Conservation (phyloP, 1,139 yeast species). For the Debaryomyces singareniensis region DNA sequence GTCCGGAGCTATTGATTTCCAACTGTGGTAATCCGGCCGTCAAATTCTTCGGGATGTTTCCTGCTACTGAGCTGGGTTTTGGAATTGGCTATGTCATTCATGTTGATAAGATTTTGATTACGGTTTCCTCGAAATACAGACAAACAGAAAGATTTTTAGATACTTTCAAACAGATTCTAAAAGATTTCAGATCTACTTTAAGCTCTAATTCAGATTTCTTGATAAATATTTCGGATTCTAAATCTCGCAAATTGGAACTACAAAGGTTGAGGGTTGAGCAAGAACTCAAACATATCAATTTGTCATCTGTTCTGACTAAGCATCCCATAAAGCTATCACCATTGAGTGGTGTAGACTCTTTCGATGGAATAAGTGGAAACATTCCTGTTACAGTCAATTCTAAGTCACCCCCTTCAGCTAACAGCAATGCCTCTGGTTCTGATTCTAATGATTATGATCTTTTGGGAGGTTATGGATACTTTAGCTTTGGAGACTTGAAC, state of each 20-base stretch:
- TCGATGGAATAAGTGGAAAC: slow-evolving; percentile 10
- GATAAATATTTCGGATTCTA: slow-evolving; percentile 29
- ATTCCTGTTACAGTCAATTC: slow-evolving; percentile 11
- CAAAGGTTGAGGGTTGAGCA: slow-evolving; percentile 29
- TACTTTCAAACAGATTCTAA: slow-evolving; percentile 55
- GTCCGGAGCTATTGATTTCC: slow-evolving; percentile 37
- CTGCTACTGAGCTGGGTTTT: slow-evolving; percentile 68
- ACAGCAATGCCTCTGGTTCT: slow-evolving; percentile 2
- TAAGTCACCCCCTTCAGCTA: no score
- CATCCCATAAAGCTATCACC: slow-evolving; percentile 32
- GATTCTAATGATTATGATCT: slow-evolving; percentile 24
- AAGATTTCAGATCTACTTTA: slow-evolving; percentile 46
- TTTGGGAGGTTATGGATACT: slow-evolving; percentile 70
- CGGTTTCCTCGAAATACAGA: slow-evolving; percentile 68
- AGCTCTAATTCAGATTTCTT: slow-evolving; percentile 30
- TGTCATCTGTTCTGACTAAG: slow-evolving; percentile 23
- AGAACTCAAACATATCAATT: slow-evolving; percentile 27
- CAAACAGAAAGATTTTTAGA: slow-evolving; percentile 65
- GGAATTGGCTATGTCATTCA: slow-evolving; percentile 74
- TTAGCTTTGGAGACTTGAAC: slow-evolving; percentile 59
- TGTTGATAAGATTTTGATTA: slow-evolving; percentile 49
- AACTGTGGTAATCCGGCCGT: slow-evolving; percentile 81
- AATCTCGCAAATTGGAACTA: slow-evolving; percentile 27
- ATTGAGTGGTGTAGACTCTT: slow-evolving; percentile 11
- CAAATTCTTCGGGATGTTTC: slow-evolving; percentile 68